phyloP scores from a whole-genome alignment of 2,329 filamentous ascomycete species.

The Neocucurbitaria cava region DNA sequence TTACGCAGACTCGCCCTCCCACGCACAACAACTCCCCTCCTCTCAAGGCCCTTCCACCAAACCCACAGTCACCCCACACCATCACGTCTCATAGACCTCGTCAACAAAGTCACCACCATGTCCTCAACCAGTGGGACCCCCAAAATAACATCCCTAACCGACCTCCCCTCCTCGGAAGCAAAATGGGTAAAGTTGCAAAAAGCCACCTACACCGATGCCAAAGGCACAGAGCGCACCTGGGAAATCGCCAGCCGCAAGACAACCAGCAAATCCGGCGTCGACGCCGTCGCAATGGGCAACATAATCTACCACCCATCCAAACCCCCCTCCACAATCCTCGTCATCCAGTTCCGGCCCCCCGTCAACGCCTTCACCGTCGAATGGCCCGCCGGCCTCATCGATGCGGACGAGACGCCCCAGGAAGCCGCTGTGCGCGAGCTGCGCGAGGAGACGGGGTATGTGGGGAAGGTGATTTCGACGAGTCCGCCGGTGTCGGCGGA shows the following conservation, averaged over 20 bases:
- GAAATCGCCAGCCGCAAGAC: constrained; percentile 74
- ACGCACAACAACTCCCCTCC: neutral
- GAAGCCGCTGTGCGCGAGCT: constrained; percentile 65
- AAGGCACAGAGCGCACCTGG: constrained; percentile 66
- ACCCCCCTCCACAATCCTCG: constrained; percentile 40
- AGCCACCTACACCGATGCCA: constrained; percentile 65
- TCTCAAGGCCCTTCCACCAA: neutral
- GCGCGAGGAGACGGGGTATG: constrained; percentile 68
- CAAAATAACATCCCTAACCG: constrained; percentile 26
- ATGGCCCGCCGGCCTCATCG: constrained; percentile 57
- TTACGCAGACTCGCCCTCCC: neutral
- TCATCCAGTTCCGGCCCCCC: constrained; percentile 65
- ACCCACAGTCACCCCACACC: neutral
- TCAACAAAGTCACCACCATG: constrained; percentile 17
- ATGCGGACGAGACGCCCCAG: constrained; percentile 63
- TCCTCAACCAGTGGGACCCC: constrained; percentile 14
- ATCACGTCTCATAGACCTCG: constrained; percentile 9
- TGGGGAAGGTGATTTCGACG: constrained; percentile 50
- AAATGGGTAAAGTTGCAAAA: constrained; percentile 46
- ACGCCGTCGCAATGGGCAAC: constrained; percentile 75
- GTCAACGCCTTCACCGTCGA: constrained; percentile 65
- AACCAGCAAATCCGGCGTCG: constrained; percentile 58
- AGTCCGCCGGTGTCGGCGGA: constrained; percentile 31
- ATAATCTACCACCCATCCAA: constrained; percentile 57
- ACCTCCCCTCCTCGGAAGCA: constrained; percentile 30